Percentiles rank a stretch among this genome's conserved stretches.
Evolutionary conservation across 305 asterid species (phyloP).

Genomic region (Fraxinus latifolia): DNA sequence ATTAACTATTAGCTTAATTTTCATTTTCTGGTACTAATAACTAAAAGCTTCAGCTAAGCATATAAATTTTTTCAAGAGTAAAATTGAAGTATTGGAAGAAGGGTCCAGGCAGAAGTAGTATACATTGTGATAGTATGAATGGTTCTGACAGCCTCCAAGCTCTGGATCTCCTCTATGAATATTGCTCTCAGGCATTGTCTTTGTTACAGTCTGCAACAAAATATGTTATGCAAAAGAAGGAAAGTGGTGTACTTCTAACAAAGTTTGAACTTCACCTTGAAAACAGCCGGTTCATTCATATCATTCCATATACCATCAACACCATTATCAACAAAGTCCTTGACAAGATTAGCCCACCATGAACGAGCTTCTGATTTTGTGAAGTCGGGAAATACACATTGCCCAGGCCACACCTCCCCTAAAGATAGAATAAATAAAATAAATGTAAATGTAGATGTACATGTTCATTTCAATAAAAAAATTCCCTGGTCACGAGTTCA

Average conservation of each 20-base stretch:
- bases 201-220: conserved; percentile 69
- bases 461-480: background rate
- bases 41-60: background rate
- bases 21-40: background rate
- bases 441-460: conserved; percentile 4
- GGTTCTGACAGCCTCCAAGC: conserved; percentile 80
- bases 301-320: conserved; percentile 99
- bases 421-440: conserved; percentile 21
- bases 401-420: conserved; percentile 99
- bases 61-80: background rate
- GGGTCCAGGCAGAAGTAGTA: conserved; percentile 1
- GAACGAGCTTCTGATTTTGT: conserved; percentile 70
- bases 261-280: conserved; percentile 61
- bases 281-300: conserved; percentile 98
- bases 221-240: conserved; percentile 7
- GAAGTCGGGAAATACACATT: conserved; percentile 92
- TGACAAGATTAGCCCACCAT: conserved; percentile 94
- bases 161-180: conserved; percentile 86
- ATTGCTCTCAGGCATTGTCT: conserved; percentile 95
- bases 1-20: background rate
- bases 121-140: conserved; percentile 94
- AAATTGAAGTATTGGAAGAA: conserved; percentile 2
- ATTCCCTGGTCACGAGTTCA: background rate
- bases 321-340: conserved; percentile 65
- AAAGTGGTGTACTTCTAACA: conserved; percentile 16